Percentiles rank a stretch among this genome's conserved stretches.
phyloP scores from a whole-genome alignment of 179 eudicot genomes.

The Amaranthus tricolor region DNA sequence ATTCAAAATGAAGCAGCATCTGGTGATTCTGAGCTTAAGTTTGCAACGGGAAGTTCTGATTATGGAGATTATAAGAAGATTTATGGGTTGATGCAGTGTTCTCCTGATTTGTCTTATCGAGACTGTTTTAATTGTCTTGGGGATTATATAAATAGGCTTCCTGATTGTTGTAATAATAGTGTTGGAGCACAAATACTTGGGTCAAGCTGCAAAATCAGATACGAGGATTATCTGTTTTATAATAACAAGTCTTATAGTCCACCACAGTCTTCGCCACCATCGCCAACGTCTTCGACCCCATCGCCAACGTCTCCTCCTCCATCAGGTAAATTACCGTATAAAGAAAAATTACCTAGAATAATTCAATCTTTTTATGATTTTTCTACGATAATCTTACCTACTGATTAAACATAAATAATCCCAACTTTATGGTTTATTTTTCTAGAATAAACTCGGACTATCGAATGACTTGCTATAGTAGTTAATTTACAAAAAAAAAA shows the following conservation, averaged over 20 bases:
- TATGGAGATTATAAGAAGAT: not conserved
- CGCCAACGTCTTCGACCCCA: too few relatives aligned
- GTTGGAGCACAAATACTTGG: constrained; percentile 10
- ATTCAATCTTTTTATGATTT: too few relatives aligned
- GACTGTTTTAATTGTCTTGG: constrained; percentile 32
- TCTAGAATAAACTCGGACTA: too few relatives aligned
- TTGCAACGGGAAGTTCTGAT: constrained; percentile 22
- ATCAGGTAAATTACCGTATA: too few relatives aligned
- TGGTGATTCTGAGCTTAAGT: constrained; percentile 29
- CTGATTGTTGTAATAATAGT: constrained; percentile 13
- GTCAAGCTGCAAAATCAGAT: constrained; percentile 23
- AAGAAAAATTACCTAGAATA: too few relatives aligned
- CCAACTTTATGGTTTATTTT: too few relatives aligned
- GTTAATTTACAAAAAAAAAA: too few relatives aligned
- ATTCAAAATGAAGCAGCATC: constrained; percentile 22
- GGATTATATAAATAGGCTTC: not conserved
- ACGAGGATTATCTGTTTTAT: constrained; percentile 13
- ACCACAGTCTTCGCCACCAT: not conserved
- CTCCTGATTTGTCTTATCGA: constrained; percentile 27
- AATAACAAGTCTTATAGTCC: not conserved
- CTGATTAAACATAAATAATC: too few relatives aligned
- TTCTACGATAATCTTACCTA: too few relatives aligned
- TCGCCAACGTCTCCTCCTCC: constrained; percentile 1
- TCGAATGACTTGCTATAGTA: too few relatives aligned
- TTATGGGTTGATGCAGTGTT: constrained; percentile 36